Evolutionary conservation across 768 basidiomycete species (phyloP).

Genomic region (Crucibulum laeve): DNA sequence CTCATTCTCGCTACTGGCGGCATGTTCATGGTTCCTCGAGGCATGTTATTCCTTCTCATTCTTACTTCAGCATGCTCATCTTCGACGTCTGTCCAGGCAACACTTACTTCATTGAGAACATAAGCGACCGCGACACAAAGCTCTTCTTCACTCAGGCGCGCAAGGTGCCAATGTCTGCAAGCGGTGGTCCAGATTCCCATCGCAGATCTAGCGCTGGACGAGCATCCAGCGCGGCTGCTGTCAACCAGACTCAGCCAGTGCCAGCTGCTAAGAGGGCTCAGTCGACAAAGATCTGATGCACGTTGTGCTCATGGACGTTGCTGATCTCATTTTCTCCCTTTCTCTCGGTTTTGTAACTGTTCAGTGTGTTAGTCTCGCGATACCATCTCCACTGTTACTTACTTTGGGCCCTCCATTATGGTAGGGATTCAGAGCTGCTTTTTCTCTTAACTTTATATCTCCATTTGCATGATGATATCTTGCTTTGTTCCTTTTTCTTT

Average conservation of each 20-base stretch:
- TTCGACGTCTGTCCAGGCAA: conserved; percentile 54
- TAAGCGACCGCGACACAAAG: conserved; percentile 70
- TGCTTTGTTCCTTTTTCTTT: no score
- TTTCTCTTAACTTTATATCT: no score
- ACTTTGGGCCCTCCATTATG: no score
- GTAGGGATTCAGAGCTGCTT: no score
- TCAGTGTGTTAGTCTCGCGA: no score
- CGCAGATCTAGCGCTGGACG: no score
- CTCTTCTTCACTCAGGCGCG: conserved; percentile 93
- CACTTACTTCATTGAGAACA: conserved; percentile 86
- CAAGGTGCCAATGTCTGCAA: conserved; percentile 30
- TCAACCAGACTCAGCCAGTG: no score
- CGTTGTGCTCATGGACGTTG: not conserved
- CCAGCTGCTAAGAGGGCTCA: not conserved
- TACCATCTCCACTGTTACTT: no score
- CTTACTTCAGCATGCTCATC: not conserved
- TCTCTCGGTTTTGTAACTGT: no score
- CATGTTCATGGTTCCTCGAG: conserved; percentile 88
- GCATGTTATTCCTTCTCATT: conserved; percentile 31
- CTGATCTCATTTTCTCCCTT: not conserved
- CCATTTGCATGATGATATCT: no score
- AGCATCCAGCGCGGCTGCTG: no score
- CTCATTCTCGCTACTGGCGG: conserved; percentile 79
- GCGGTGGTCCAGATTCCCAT: no score
- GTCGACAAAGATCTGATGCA: not conserved